Percentiles rank a stretch among this genome's conserved stretches.
Evolutionary conservation across 371 early-diverging fungal genomes (phyloP).

Genomic region (Zopfochytrium polystomum): DNA sequence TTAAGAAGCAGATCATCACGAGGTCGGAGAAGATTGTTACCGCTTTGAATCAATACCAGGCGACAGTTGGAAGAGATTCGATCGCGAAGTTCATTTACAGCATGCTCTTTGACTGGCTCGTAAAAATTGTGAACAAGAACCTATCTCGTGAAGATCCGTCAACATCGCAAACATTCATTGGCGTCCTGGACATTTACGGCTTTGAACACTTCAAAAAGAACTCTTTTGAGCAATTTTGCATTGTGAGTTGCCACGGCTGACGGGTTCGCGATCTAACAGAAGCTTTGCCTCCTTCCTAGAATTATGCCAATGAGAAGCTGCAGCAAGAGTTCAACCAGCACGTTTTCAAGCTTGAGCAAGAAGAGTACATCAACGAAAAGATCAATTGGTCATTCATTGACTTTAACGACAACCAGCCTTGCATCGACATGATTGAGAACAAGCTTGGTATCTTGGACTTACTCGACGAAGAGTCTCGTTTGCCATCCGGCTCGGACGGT

Average conservation of each 20-base stretch:
- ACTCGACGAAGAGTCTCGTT: conserved; percentile 93
- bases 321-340: conserved; percentile 74
- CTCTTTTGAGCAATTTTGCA: conserved; percentile 99
- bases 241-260: conserved; percentile 30
- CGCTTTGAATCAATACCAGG: conserved; percentile 70
- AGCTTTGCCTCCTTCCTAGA: conserved; percentile 39
- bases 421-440: conserved; percentile 98
- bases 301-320: conserved; percentile 82
- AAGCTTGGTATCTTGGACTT: conserved; percentile 92
- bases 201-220: conserved; percentile 97
- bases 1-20: conserved; percentile 82
- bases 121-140: conserved; percentile 79
- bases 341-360: conserved; percentile 98
- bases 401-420: too few relatives aligned
- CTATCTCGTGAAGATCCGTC: conserved; percentile 53
- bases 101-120: conserved; percentile 89
- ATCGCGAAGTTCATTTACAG: conserved; percentile 91
- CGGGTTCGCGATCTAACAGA: too few relatives aligned
- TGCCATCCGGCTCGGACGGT: conserved; percentile 87
- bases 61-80: conserved; percentile 82
- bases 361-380: conserved; percentile 92
- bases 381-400: conserved; percentile 88
- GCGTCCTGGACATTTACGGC: conserved; percentile 96
- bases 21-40: conserved; percentile 77
- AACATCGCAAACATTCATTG: conserved; percentile 68